phyloP scores from a whole-genome alignment of 257 asterid genomes.

The Scutellaria baicalensis region DNA sequence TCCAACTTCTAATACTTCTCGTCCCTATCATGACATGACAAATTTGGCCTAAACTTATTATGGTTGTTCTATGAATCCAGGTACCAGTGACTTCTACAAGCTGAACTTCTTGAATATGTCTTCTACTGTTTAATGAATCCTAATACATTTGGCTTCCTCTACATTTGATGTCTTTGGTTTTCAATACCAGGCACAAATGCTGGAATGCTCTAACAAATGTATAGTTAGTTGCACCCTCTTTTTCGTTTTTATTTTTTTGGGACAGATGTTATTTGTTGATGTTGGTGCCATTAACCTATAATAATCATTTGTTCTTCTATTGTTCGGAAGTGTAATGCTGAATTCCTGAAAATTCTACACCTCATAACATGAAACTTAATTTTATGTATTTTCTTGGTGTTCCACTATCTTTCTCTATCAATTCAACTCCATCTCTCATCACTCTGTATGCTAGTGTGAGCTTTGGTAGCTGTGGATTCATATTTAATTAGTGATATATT shows the following conservation, averaged over 20 bases:
- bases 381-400: background rate
- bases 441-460: background rate
- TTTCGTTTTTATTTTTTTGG: background rate
- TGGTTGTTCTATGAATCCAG: too few species aligned
- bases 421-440: background rate
- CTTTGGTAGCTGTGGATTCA: conserved; percentile 5
- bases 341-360: background rate
- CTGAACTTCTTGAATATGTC: too few species aligned
- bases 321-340: background rate
- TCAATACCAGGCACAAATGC: background rate
- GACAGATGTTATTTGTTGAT: background rate
- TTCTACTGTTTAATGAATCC: too few species aligned
- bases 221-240: background rate
- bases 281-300: background rate
- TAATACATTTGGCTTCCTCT: background rate
- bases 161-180: background rate
- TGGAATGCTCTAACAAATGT: background rate
- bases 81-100: too few species aligned
- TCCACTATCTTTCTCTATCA: background rate
- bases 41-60: too few species aligned
- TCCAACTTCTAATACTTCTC: too few species aligned
- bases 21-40: too few species aligned
- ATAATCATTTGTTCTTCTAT: background rate
- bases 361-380: background rate
- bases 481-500: conserved; percentile 1